These are phyloP conservation scores for Aspergillus flavus DNA, from an alignment of 2,329 filamentous ascomycete species.

Conservation along the genomic window DNA sequence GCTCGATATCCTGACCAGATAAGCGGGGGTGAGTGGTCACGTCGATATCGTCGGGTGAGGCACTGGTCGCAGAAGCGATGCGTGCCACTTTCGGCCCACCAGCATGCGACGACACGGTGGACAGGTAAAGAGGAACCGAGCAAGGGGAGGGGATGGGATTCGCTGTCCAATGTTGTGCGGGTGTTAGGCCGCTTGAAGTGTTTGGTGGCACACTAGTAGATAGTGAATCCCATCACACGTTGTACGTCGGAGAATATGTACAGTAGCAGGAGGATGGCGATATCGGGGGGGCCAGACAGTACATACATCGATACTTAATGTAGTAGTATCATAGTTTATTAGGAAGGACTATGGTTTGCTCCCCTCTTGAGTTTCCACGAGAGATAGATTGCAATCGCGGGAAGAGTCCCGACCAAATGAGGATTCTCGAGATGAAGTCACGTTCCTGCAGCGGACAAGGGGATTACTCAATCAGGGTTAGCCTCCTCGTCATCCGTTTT, in stretches of 20 bases:
- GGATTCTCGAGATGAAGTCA: background rate
- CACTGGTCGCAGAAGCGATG: constrained; percentile 31
- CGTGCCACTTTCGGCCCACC: constrained; percentile 25
- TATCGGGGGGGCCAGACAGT: background rate
- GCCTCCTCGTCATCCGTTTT: constrained; percentile 1
- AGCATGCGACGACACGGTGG: constrained; percentile 33
- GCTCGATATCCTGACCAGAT: constrained; percentile 35
- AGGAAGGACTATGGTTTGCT: background rate
- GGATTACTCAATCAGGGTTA: constrained; percentile 1
- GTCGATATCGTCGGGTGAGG: constrained; percentile 19
- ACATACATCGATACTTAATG: background rate
- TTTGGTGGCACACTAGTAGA: constrained; percentile 3
- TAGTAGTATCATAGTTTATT: background rate
- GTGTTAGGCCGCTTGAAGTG: background rate
- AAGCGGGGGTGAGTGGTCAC: constrained; percentile 22
- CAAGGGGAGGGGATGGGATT: constrained; percentile 4
- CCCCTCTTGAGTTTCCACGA: background rate
- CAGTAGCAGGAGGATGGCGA: background rate
- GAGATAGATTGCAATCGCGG: no score
- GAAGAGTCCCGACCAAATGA: background rate
- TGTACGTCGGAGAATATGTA: constrained; percentile 1
- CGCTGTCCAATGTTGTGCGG: background rate
- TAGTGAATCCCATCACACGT: constrained; percentile 2
- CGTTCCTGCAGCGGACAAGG: constrained; percentile 5
- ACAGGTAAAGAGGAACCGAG: constrained; percentile 7